A percentile compares a stretch with the other conserved stretches of the same genome.
These are phyloP conservation scores for Magnusiomyces clavatus DNA, from an alignment of 1,139 yeast genomes.

Conservation along the genomic window DNA sequence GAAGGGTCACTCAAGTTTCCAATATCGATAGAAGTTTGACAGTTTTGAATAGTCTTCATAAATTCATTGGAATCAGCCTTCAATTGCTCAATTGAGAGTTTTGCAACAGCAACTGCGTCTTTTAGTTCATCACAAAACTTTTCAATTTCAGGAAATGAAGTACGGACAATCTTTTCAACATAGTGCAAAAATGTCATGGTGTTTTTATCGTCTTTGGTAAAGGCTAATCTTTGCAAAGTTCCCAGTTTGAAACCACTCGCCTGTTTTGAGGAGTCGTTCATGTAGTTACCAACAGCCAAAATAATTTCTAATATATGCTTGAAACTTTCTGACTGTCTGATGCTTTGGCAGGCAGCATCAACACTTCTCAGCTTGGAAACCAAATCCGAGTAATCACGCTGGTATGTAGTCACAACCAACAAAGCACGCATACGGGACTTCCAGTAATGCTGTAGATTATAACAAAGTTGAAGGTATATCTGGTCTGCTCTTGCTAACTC, in stretches of 20 bases:
- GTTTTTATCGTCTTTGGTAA: slow-evolving; percentile 77
- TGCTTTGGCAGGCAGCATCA: slow-evolving; percentile 57
- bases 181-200: slow-evolving; percentile 79
- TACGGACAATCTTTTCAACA: slow-evolving; percentile 71
- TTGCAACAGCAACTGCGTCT: slow-evolving; percentile 55
- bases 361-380: slow-evolving; percentile 50
- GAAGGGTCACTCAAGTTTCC: slow-evolving; percentile 70
- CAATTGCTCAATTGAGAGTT: slow-evolving; percentile 67
- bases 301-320: slow-evolving; percentile 66
- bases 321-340: slow-evolving; percentile 58
- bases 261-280: slow-evolving; percentile 77
- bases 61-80: slow-evolving; percentile 64
- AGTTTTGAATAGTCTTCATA: slow-evolving; percentile 45
- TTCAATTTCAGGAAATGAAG: slow-evolving; percentile 69
- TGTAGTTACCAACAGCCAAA: slow-evolving; percentile 81
- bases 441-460: slow-evolving; percentile 80
- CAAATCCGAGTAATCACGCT: slow-evolving; percentile 67
- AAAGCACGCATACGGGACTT: slow-evolving; percentile 74
- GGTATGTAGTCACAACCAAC: slow-evolving; percentile 56
- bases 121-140: slow-evolving; percentile 69
- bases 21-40: slow-evolving; percentile 47
- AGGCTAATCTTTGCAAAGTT: slow-evolving; percentile 72
- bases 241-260: slow-evolving; percentile 81
- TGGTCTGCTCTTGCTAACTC: slow-evolving; percentile 77
- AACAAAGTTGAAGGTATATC: slow-evolving; percentile 68